These are phyloP conservation scores for Argentina anserina DNA, from an alignment of 306 rosid species.

Conservation along the genomic window DNA sequence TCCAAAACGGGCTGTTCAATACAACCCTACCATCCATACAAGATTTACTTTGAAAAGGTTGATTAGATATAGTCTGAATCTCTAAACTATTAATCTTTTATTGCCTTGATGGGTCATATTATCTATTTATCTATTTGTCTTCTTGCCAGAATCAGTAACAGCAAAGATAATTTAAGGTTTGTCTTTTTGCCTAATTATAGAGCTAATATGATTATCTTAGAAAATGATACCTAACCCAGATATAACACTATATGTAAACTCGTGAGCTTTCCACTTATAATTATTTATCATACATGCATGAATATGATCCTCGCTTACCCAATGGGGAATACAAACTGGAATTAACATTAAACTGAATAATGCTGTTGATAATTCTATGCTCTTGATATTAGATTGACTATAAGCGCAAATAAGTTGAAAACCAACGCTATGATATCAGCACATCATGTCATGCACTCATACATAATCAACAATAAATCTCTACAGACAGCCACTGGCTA, in stretches of 20 bases:
- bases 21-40: not conserved
- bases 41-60: slow-evolving; percentile 12
- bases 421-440: not conserved
- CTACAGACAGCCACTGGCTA: not conserved
- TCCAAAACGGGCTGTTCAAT: not conserved
- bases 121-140: not conserved
- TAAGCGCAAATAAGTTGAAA: not conserved
- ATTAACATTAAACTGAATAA: not conserved
- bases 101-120: not conserved
- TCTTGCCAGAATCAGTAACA: slow-evolving; percentile 18
- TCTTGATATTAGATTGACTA: not conserved
- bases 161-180: slow-evolving; percentile 24
- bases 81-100: not conserved
- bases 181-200: slow-evolving; percentile 38
- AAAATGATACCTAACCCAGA: slow-evolving; percentile 27
- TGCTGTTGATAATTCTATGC: not conserved
- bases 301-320: not conserved
- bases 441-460: not conserved
- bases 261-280: slow-evolving; percentile 27
- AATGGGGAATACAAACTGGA: not conserved
- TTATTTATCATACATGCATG: not conserved
- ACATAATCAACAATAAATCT: not conserved
- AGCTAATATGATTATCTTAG: slow-evolving; percentile 20
- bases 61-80: slow-evolving; percentile 8
- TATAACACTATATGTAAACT: slow-evolving; percentile 28